Conservation (phyloP, 768 basidiomycete genomes). For the Lactarius psammicola region DNA sequence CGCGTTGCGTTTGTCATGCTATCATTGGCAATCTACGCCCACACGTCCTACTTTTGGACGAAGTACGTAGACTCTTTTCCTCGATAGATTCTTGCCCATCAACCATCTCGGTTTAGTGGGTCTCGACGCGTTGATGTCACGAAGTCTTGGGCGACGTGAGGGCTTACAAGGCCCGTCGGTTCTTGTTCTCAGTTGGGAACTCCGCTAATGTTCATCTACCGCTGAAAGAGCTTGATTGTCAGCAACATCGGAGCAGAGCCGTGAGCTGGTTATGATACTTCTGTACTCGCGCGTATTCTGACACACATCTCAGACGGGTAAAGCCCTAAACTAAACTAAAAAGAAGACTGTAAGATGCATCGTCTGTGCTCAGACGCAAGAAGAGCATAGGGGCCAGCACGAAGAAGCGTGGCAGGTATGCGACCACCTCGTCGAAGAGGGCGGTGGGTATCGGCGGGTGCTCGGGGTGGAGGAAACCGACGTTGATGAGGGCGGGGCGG, state of each 20-base stretch:
- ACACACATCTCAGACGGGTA: background rate
- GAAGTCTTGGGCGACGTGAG: too few relatives aligned
- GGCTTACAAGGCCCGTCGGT: conserved; percentile 70
- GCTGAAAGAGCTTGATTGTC: conserved; percentile 27
- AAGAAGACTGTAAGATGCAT: background rate
- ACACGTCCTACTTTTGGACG: conserved; percentile 88
- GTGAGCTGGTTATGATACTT: conserved; percentile 15
- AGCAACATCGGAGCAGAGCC: conserved; percentile 38
- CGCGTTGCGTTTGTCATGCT: conserved; percentile 90
- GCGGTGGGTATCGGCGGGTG: too few relatives aligned
- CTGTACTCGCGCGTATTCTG: conserved; percentile 11
- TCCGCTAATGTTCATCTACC: background rate
- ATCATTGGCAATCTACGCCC: conserved; percentile 84
- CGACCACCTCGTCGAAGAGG: too few relatives aligned
- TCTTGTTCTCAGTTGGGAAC: background rate
- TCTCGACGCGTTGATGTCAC: too few relatives aligned
- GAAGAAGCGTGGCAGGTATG: too few relatives aligned
- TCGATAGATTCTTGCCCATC: too few relatives aligned
- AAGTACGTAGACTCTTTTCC: conserved; percentile 48
- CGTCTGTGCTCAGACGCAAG: too few relatives aligned
- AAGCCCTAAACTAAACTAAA: background rate
- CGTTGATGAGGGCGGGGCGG: too few relatives aligned
- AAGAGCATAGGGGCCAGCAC: conserved; percentile 40
- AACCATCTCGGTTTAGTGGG: too few relatives aligned
- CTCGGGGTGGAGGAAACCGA: too few relatives aligned